Base-by-base conservation (phyloP, 1,139 yeast genomes). In the Protomyces arabidopsidicola region DNA sequence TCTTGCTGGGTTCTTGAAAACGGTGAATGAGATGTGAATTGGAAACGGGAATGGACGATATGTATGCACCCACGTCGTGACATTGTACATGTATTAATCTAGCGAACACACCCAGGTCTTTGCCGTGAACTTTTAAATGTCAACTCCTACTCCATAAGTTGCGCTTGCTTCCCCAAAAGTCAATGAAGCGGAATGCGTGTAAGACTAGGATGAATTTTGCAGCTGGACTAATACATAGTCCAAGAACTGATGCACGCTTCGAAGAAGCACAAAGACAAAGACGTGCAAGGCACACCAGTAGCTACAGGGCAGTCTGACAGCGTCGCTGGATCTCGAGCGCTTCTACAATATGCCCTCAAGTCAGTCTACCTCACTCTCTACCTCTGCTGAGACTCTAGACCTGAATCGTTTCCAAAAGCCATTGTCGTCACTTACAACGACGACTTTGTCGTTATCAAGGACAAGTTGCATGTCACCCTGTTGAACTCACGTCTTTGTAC, bases 1-100 rank as follows among this genome's bases (percentile, higher is more conserved):
- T 36, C 82, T 81, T 3, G 79, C 82, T 8, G 82, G 82, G 2
- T 80, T 81, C 67, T 51, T 64, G 16, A 60, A 60, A 20, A 52
- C 52, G 10, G 35, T 58, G 48, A 18, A 27, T 27, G 31, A 27
- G 31, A 27, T 27, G 31, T 27, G 18, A 18, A 18, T 3, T 18
- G 48, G 48, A 2, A 20, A n/a, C n/a, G 22, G 12, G 4, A 42
- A 10, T n/a, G 48, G 10, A 42, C 4, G 16, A 14, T 36, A 12
- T 36, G 42, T 8, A 8, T 35, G 38, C 38, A 35, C 6, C 6
- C 12, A 35, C 38, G 38, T 35, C 6, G 12, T 12, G 42, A 36
- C 9, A 9, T 36, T 12, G 42, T 36, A 36, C 6, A 27, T 27
- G 31, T 27, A 27, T 27, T 27, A 8, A 27, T 5, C 31, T 5